Conservation (phyloP, 225 moss, liverwort and hornwort genomes). For the Straminergon stramineum region DNA sequence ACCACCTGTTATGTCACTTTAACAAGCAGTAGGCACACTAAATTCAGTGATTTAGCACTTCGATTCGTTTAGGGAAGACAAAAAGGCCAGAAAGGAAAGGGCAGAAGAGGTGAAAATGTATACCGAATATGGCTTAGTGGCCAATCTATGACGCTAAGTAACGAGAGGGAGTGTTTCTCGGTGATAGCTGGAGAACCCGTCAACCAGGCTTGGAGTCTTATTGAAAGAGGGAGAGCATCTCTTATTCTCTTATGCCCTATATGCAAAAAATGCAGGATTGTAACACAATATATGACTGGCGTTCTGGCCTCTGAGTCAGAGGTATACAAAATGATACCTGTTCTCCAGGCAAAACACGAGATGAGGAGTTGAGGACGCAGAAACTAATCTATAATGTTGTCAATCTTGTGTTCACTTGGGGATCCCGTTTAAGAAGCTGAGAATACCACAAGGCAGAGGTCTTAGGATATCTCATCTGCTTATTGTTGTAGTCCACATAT, state of each 20-base stretch:
- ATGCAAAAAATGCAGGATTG: not conserved
- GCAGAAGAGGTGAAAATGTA: not conserved
- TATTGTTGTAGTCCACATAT: constrained; percentile 31
- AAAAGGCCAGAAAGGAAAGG: not conserved
- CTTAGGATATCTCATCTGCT: constrained; percentile 25
- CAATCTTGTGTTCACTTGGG: not conserved
- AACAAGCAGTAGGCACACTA: not conserved
- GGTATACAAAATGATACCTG: not conserved
- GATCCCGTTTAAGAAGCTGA: not conserved
- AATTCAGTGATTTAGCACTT: not conserved
- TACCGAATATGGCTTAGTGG: not conserved
- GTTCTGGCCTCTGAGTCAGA: not conserved
- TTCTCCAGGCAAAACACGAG: not conserved
- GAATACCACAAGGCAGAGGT: constrained; percentile 36
- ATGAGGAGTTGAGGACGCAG: not conserved
- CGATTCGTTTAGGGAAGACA: not conserved
- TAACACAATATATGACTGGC: not conserved
- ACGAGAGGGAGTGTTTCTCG: not conserved
- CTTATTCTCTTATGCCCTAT: not conserved
- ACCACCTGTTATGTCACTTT: not conserved
- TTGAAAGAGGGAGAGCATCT: not conserved
- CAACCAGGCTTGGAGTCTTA: not conserved
- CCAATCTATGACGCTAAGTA: not conserved
- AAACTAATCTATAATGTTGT: not conserved
- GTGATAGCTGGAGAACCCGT: not conserved